A percentile compares a stretch with the other conserved stretches of the same genome.
Evolutionary conservation across 306 rosid species (phyloP).

Genomic region (Arachis stenosperma): DNA sequence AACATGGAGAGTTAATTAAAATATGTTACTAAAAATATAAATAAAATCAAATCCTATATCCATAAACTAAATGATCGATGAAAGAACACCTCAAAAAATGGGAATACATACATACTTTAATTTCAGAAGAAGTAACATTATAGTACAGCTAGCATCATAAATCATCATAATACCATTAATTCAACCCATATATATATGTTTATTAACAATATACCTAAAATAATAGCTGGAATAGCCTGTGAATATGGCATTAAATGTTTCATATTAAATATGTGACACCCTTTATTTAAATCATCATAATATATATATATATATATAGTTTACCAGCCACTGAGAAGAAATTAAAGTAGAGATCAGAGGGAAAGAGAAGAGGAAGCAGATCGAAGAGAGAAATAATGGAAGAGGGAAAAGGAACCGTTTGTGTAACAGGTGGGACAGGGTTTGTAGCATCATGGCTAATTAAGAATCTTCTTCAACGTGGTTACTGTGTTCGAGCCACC

Average conservation of each 20-base stretch:
- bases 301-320: neutral
- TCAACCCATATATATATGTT: too few relatives aligned
- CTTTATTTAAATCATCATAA: neutral
- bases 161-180: neutral
- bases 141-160: slow-evolving; percentile 29
- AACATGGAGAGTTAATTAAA: slow-evolving; percentile 1
- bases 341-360: too few relatives aligned
- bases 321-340: too few relatives aligned
- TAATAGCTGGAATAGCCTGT: slow-evolving; percentile 40
- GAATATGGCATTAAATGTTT: slow-evolving; percentile 29
- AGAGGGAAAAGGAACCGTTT: slow-evolving; percentile 49
- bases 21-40: too few relatives aligned
- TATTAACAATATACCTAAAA: slow-evolving; percentile 9
- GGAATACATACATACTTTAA: neutral
- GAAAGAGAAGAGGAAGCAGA: neutral
- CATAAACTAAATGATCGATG: slow-evolving; percentile 1
- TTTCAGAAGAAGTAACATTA: neutral
- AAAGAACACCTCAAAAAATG: slow-evolving; percentile 26
- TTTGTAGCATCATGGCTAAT: slow-evolving; percentile 67
- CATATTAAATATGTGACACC: neutral
- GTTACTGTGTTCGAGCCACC: slow-evolving; percentile 56
- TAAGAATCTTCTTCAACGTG: slow-evolving; percentile 60
- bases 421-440: slow-evolving; percentile 72
- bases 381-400: slow-evolving; percentile 28
- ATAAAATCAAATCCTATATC: too few relatives aligned